Percentiles rank a stretch among this genome's conserved stretches.
Evolutionary conservation across 768 basidiomycete species (phyloP).

Genomic region (Tylopilus sp.): DNA sequence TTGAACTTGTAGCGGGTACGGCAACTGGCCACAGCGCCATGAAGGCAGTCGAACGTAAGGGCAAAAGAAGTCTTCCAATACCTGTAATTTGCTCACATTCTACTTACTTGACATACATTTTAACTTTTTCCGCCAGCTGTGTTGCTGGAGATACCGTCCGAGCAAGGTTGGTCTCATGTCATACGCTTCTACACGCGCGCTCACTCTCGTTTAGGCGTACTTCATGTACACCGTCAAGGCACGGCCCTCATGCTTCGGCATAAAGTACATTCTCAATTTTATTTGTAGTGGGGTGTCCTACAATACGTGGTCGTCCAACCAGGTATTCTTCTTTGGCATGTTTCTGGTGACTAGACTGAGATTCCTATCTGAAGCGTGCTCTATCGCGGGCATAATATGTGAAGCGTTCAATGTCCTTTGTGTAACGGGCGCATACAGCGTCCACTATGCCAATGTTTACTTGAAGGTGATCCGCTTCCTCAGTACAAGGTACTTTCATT

Average conservation of each 20-base stretch:
- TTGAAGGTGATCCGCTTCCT: constrained; percentile 71
- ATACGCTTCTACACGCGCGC: too few species aligned
- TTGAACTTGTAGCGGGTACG: too few species aligned
- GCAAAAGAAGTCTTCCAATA: too few species aligned
- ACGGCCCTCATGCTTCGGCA: constrained; percentile 3
- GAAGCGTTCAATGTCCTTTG: constrained; percentile 69
- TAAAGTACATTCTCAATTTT: neutral
- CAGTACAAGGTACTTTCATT: constrained; percentile 62
- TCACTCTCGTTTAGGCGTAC: too few species aligned
- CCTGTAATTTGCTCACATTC: too few species aligned
- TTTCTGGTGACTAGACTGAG: constrained; percentile 4
- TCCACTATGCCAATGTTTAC: constrained; percentile 65
- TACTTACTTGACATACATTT: too few species aligned
- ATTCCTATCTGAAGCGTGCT: constrained; percentile 23
- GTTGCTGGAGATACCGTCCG: too few species aligned
- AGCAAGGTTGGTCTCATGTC: too few species aligned
- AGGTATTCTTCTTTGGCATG: constrained; percentile 23
- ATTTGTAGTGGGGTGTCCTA: constrained; percentile 71
- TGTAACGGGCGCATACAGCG: constrained; percentile 53
- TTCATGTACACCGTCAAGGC: constrained; percentile 33
- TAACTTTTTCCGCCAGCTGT: too few species aligned
- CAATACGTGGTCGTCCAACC: constrained; percentile 83
- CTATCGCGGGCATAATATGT: constrained; percentile 78
- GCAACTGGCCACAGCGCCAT: too few species aligned
- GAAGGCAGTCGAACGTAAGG: too few species aligned